Base-by-base conservation (phyloP, 257 asterid genomes). In the Solanum virginianum region DNA sequence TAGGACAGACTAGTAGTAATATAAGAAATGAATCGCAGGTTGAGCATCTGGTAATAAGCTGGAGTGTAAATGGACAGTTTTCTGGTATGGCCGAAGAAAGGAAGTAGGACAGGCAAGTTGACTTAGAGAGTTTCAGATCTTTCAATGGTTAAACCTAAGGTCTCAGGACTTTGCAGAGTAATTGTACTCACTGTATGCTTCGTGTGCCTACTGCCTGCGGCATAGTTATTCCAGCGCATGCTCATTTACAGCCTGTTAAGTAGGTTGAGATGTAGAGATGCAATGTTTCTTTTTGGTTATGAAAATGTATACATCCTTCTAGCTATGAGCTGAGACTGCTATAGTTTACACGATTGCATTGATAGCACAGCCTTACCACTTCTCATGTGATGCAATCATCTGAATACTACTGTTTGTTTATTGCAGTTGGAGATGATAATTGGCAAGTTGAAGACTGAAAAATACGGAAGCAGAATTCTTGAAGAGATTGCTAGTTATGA, bases 371-470 rank as follows among this genome's bases (percentile, higher is more conserved):
- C 82, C 10, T 49, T 75, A 26, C 47, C 26, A 41, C 63, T 51
- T 77, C 47, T 51, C 26, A 51, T 51, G 82, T 53, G 63, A 77
- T 75, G 82, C 62, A 49, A 16, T 26, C 47, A 77, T 77, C 82
- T 51, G 82, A 51, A 77, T 1, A n/a, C 26, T 77, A 51, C 26
- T 75, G 1, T 49, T 1, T 74, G 10, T 4, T 24, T 71, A 53
- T 18, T 88, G 92, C 95, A 96, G 99, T 86, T 96, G 95, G 99
- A 92, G 94, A 93, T 87, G 91, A 89, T 92, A 13, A 91, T 96
- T 14, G 99, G 99, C 71, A 96, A 96, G 91, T 68, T 96, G 94
- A 96, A 96, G 88, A 87, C 97, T 5, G 92, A 90, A 81, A 93
- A 92, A 89, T 94, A 96, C 51, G 98, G 98, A 39, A 26, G 72